Evolutionary conservation across 1,139 yeast species (phyloP).

Genomic region (Sugiyamaella japonica): DNA sequence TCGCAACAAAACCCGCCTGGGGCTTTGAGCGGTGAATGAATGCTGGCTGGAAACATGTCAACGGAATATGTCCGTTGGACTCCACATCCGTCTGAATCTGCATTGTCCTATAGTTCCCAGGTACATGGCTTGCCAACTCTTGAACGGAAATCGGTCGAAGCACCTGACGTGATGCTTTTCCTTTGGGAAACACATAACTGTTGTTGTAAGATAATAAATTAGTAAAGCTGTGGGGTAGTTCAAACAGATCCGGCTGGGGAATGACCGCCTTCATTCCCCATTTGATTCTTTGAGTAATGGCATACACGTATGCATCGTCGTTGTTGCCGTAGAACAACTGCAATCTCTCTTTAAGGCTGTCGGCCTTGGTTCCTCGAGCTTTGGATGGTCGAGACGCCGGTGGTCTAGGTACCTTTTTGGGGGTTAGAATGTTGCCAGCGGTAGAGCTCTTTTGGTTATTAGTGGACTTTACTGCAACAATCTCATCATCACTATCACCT

Average conservation of each 20-base stretch:
- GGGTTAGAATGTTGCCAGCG: not conserved
- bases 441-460: not conserved
- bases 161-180: not conserved
- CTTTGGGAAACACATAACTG: not conserved
- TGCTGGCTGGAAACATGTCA: constrained; percentile 9
- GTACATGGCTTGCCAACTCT: constrained; percentile 7
- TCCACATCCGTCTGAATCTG: constrained; percentile 4
- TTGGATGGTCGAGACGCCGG: constrained; percentile 3
- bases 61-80: not conserved
- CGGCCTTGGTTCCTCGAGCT: constrained; percentile 18
- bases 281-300: constrained; percentile 24
- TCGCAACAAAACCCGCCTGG: constrained; percentile 23
- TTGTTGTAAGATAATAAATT: not conserved
- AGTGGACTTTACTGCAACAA: not conserved
- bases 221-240: constrained; percentile 4
- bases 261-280: constrained; percentile 23
- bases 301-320: constrained; percentile 23
- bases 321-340: constrained; percentile 28
- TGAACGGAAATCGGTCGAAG: not conserved
- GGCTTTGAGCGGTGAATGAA: constrained; percentile 19
- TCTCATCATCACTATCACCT: constrained; percentile 6
- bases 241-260: constrained; percentile 11
- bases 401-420: not conserved
- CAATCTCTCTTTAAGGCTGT: constrained; percentile 28
- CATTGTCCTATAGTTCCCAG: not conserved